phyloP scores from a whole-genome alignment of 441 rosid genomes.

The Populus hybrid region DNA sequence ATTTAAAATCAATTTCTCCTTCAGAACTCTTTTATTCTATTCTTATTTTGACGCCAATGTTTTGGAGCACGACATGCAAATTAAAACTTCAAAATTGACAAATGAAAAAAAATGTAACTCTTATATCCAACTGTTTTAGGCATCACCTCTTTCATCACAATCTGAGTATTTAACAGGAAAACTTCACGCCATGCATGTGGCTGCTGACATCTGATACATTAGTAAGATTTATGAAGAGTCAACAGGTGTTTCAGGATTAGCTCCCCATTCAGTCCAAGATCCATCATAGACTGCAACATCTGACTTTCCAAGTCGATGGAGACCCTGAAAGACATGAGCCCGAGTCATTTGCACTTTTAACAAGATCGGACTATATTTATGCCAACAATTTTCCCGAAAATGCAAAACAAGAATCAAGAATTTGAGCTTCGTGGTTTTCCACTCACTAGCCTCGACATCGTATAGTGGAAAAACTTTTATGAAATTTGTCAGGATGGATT shows the following conservation, averaged over 20 bases:
- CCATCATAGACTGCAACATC: slow-evolving; percentile 89
- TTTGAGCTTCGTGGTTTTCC: background rate
- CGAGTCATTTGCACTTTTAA: background rate
- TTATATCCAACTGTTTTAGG: too few relatives aligned
- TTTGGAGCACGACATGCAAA: too few relatives aligned
- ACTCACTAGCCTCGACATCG: background rate
- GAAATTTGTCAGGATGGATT: background rate
- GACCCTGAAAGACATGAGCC: slow-evolving; percentile 46
- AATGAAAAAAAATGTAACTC: too few relatives aligned
- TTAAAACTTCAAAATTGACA: too few relatives aligned
- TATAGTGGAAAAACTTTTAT: background rate
- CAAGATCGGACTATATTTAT: background rate
- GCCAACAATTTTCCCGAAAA: background rate
- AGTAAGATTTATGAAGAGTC: slow-evolving; percentile 2
- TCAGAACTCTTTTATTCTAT: too few relatives aligned
- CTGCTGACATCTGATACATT: too few relatives aligned
- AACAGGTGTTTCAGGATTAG: slow-evolving; percentile 57
- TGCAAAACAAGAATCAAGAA: background rate
- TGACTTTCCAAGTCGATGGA: slow-evolving; percentile 75
- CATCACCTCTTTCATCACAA: too few relatives aligned
- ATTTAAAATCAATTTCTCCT: too few relatives aligned
- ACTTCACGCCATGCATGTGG: too few relatives aligned
- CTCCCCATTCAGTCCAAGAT: slow-evolving; percentile 98
- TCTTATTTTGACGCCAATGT: too few relatives aligned
- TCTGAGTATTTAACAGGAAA: too few relatives aligned